Percentiles rank a stretch among this genome's conserved stretches.
Conservation (phyloP, 2,329 filamentous ascomycete species). For the Neurospora sp. region DNA sequence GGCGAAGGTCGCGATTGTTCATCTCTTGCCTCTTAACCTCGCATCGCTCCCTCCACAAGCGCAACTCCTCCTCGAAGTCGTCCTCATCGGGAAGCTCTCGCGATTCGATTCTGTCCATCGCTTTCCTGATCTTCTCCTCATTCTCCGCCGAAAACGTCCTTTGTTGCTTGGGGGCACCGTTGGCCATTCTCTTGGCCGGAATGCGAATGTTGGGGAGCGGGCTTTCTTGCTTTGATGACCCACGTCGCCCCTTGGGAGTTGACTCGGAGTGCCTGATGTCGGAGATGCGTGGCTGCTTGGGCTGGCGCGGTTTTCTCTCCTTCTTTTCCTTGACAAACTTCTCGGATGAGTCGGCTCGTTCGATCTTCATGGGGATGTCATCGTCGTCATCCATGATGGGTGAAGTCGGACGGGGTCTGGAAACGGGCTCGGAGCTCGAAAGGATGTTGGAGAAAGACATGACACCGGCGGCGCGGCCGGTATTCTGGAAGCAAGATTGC, state of each 20-base stretch:
- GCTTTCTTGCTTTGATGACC: constrained; percentile 39
- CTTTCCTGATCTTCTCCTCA: constrained; percentile 57
- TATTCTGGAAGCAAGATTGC: constrained; percentile 40
- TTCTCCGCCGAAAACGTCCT: constrained; percentile 47
- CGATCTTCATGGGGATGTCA: constrained; percentile 15
- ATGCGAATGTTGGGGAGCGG: constrained; percentile 33
- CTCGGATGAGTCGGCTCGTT: constrained; percentile 10
- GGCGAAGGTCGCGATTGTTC: constrained; percentile 49
- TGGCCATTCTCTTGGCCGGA: constrained; percentile 47
- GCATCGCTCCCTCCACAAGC: constrained; percentile 42
- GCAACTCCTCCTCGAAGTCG: constrained; percentile 34
- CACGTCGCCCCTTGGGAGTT: constrained; percentile 40
- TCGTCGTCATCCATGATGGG: constrained; percentile 12
- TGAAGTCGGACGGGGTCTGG: constrained; percentile 30
- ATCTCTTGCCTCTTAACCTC: constrained; percentile 62
- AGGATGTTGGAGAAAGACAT: constrained; percentile 97
- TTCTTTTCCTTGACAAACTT: constrained; percentile 26
- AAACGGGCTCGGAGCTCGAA: constrained; percentile 62
- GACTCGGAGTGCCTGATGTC: constrained; percentile 39
- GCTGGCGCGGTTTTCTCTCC: constrained; percentile 23
- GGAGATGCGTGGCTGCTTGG: constrained; percentile 41
- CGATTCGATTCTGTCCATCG: constrained; percentile 40
- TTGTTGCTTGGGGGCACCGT: constrained; percentile 41
- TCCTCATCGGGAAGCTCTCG: constrained; percentile 33
- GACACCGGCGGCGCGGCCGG: constrained; percentile 66